These are phyloP conservation scores for Hygrophorus pudorinus DNA, from an alignment of 768 basidiomycete species.

Conservation along the genomic window DNA sequence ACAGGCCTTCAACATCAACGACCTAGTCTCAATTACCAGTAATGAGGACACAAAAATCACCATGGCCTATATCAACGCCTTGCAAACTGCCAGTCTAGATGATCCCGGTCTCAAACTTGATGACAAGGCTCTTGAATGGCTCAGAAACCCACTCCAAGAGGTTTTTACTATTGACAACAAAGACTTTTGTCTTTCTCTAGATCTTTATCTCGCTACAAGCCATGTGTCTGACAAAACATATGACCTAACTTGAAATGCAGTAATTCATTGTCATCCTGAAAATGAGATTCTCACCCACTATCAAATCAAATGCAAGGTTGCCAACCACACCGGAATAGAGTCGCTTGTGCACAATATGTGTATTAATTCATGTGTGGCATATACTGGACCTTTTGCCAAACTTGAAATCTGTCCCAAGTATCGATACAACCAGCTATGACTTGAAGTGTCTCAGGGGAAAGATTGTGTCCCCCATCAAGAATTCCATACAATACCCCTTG, in stretches of 20 bases:
- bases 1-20: too few species aligned
- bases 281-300: constrained; percentile 19
- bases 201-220: too few species aligned
- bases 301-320: constrained; percentile 16
- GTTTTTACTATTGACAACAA: too few species aligned
- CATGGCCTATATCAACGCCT: too few species aligned
- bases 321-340: constrained; percentile 23
- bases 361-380: constrained; percentile 19
- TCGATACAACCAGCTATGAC: constrained; percentile 14
- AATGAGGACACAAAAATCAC: too few species aligned
- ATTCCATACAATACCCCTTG: constrained; percentile 29
- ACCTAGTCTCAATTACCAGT: too few species aligned
- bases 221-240: too few species aligned
- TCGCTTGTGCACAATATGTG: constrained; percentile 11
- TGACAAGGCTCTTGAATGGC: too few species aligned
- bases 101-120: too few species aligned
- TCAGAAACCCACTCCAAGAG: too few species aligned
- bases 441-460: constrained; percentile 2
- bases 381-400: constrained; percentile 12
- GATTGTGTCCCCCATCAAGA: constrained; percentile 16
- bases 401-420: constrained; percentile 13
- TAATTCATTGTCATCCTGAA: constrained; percentile 17
- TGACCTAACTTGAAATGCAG: constrained; percentile 8
- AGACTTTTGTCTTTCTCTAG: too few species aligned
- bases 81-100: too few species aligned